Evolutionary conservation across 2,329 filamentous ascomycete species (phyloP), one percentile per base, ranked within the genome.

Genomic region (Botrytis aclada): DNA sequence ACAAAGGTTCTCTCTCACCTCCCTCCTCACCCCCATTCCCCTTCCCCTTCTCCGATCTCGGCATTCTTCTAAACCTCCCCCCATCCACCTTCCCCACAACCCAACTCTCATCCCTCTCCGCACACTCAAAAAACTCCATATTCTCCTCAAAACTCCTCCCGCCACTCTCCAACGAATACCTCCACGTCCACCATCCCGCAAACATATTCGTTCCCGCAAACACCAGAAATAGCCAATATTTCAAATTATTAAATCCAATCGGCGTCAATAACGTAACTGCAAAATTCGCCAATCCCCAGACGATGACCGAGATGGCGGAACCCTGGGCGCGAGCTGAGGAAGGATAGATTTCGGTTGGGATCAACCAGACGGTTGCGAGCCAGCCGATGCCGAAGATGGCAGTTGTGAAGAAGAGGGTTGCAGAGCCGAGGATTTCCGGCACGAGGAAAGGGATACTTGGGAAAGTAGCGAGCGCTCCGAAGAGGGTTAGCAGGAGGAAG

Each of bases 281-380:
- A 51, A 78, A 79, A 63, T 78, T 79, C 0, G 76, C 77, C 83
- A 90, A 80, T 85, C 91, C 93, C 81, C 89, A 90, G 9, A 86
- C 86, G 73, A 86, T 88, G 0, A 89, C 91, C 0, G 88, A 88
- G 3, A 91, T 82, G 1, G 89, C 89, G 0, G 90, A 89, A 47
- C 90, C 91, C 79, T 92, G 92, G 4, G 89, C 89, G 10, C 89
- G 84, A 0, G 88, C 81, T 0, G 84, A 85, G 1, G 85, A 86
- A 0, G 88, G 88, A 61, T 92, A 92, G n/a, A 93, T 88, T 74
- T 93, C 88, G 43, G 85, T 83, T 0, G 85, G 83, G 72, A 85
- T 80, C 0, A 89, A 81, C 88, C 88, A 90, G 29, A 87, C 84
- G 1, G 88, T 87, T 1, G 87, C 82, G 3, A 90, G 82, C 88